Conservation (phyloP, 208 protist species). For the Crithidia thermophila region DNA sequence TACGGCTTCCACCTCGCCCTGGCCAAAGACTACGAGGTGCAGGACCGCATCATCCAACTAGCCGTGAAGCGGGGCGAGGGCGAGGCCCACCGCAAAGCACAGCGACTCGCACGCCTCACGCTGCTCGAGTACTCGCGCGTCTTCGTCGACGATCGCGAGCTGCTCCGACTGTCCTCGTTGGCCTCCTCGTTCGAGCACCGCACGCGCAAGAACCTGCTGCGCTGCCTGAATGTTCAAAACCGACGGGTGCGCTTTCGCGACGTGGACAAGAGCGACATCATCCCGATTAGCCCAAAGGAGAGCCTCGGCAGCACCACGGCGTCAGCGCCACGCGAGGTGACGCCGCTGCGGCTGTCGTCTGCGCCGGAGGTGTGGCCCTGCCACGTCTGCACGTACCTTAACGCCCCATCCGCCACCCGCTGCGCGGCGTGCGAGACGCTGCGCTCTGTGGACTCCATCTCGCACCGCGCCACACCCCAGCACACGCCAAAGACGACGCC, state of each 20-base stretch:
- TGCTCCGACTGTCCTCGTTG: constrained; percentile 58
- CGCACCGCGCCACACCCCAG: constrained; percentile 9
- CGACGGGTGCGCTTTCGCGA: constrained; percentile 65
- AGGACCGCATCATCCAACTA: constrained; percentile 68
- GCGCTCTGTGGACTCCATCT: constrained; percentile 13
- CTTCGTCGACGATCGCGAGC: constrained; percentile 73
- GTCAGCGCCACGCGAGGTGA: constrained; percentile 3
- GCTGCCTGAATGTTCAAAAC: constrained; percentile 78
- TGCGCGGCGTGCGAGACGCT: constrained; percentile 72
- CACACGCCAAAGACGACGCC: constrained; percentile 7
- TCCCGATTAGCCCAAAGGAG: constrained; percentile 69
- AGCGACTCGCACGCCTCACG: constrained; percentile 69
- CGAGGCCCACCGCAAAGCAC: constrained; percentile 51
- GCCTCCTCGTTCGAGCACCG: constrained; percentile 59
- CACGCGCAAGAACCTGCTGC: constrained; percentile 73
- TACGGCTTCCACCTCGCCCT: constrained; percentile 78
- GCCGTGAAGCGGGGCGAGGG: constrained; percentile 55
- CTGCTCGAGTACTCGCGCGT: constrained; percentile 88
- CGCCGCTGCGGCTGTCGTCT: constrained; percentile 31
- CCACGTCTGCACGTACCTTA: constrained; percentile 74
- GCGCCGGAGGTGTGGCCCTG: constrained; percentile 73
- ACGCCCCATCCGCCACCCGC: constrained; percentile 44
- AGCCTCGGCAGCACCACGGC: constrained; percentile 22
- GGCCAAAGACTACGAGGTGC: constrained; percentile 46
- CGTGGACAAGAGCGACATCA: constrained; percentile 55